These are phyloP conservation scores for Metrosideros polymorpha DNA, from an alignment of 441 rosid species.

Conservation along the genomic window DNA sequence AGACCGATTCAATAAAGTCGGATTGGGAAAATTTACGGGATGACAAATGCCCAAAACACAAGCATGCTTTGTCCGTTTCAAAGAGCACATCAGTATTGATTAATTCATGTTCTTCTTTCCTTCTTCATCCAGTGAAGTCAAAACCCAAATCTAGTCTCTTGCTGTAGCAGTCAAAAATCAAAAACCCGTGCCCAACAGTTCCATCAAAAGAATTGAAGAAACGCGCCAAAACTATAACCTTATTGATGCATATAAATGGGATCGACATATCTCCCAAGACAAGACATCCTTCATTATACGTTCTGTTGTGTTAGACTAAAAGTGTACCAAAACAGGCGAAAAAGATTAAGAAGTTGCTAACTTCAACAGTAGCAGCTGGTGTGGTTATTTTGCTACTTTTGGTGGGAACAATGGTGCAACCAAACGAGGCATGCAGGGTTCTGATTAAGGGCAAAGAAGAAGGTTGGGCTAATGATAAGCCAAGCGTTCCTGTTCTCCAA, in stretches of 20 bases:
- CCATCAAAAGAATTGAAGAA: neutral
- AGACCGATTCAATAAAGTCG: neutral
- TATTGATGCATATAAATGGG: neutral
- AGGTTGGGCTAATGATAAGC: neutral
- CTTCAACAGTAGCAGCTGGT: neutral
- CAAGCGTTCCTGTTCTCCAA: neutral
- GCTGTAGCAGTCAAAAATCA: neutral
- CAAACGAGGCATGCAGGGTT: neutral
- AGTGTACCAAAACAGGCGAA: neutral
- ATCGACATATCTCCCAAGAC: neutral
- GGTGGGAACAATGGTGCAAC: neutral
- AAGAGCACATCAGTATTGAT: neutral
- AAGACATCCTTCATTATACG: neutral
- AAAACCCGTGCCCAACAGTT: neutral
- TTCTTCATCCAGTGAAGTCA: neutral
- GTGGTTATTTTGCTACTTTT: neutral
- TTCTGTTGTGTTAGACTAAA: neutral
- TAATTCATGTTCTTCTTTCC: neutral
- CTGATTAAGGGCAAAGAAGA: neutral
- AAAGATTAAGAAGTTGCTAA: neutral
- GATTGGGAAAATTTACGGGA: neutral
- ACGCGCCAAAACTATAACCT: neutral
- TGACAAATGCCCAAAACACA: neutral
- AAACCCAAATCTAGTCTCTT: neutral
- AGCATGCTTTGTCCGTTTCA: neutral